phyloP scores from a whole-genome alignment of 2,329 filamentous ascomycete genomes.

The Pestalotiopsis sp. region DNA sequence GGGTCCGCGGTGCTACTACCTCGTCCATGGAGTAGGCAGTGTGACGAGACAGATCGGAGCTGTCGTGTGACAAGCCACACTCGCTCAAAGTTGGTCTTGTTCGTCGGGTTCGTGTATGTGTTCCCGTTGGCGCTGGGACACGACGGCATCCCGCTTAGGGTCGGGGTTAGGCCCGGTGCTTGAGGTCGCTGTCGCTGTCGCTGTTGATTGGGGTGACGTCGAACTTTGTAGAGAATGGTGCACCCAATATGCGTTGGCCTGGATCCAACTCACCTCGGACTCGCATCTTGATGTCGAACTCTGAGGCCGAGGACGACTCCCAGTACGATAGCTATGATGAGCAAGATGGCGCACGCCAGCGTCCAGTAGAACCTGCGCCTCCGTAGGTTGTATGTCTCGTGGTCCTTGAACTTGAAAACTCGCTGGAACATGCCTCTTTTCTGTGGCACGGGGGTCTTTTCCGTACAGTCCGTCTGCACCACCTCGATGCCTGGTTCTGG shows the following conservation, averaged over 20 bases:
- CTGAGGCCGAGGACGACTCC: not conserved
- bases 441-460: slow-evolving; percentile 14
- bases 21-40: slow-evolving; percentile 24
- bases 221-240: not conserved
- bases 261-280: not conserved
- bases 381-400: not conserved
- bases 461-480: slow-evolving; percentile 12
- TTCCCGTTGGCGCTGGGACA: slow-evolving; percentile 23
- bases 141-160: slow-evolving; percentile 3
- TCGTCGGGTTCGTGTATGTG: slow-evolving; percentile 23
- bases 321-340: not conserved
- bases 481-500: slow-evolving; percentile 26
- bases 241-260: not conserved
- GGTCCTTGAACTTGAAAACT: not conserved
- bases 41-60: slow-evolving; percentile 23
- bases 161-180: not conserved
- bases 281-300: not conserved
- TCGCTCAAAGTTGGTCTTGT: slow-evolving; percentile 19
- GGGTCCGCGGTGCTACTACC: slow-evolving; percentile 24
- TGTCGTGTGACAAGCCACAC: slow-evolving; percentile 23
- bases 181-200: not conserved
- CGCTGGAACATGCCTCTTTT: not conserved
- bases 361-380: not conserved
- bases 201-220: not conserved
- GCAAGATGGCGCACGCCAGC: not conserved